Conservation (phyloP, 2,329 filamentous ascomycete genomes). For the Aspergillus fumigatiaffinis region DNA sequence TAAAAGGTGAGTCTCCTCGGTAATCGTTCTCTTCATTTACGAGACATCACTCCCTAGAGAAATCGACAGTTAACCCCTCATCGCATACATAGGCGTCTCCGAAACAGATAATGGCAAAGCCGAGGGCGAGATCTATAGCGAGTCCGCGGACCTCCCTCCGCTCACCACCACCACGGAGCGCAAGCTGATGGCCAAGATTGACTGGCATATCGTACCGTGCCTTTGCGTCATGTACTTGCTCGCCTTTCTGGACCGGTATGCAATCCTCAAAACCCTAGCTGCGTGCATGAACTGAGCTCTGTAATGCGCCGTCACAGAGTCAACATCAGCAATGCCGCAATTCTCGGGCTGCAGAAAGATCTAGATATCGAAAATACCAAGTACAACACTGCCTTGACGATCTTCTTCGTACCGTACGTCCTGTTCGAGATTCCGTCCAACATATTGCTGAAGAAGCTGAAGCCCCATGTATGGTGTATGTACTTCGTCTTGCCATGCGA, state of each 20-base stretch:
- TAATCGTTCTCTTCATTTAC: not conserved
- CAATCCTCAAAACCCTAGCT: not conserved
- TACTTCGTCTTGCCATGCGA: constrained; percentile 2
- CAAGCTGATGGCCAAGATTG: constrained; percentile 65
- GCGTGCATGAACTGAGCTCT: not conserved
- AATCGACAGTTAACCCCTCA: not conserved
- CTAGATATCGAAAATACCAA: constrained; percentile 55
- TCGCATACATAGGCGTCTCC: constrained; percentile 4
- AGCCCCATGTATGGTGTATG: constrained; percentile 63
- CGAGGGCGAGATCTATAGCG: constrained; percentile 16
- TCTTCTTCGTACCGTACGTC: constrained; percentile 79
- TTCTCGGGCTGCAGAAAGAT: constrained; percentile 63
- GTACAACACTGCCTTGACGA: constrained; percentile 73
- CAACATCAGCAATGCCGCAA: constrained; percentile 73
- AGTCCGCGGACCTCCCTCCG: constrained; percentile 22
- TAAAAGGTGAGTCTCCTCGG: not conserved
- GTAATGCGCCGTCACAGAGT: constrained; percentile 45
- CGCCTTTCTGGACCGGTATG: constrained; percentile 58
- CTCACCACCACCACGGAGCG: constrained; percentile 49
- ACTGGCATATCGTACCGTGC: constrained; percentile 67
- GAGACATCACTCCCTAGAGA: not conserved
- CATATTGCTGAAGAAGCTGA: constrained; percentile 65
- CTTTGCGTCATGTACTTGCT: constrained; percentile 68
- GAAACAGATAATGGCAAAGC: constrained; percentile 12
- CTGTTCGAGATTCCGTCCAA: constrained; percentile 64